These are phyloP conservation scores for Diplosphaera chodatii DNA, from an alignment of 139 green algal genomes.

Conservation along the genomic window DNA sequence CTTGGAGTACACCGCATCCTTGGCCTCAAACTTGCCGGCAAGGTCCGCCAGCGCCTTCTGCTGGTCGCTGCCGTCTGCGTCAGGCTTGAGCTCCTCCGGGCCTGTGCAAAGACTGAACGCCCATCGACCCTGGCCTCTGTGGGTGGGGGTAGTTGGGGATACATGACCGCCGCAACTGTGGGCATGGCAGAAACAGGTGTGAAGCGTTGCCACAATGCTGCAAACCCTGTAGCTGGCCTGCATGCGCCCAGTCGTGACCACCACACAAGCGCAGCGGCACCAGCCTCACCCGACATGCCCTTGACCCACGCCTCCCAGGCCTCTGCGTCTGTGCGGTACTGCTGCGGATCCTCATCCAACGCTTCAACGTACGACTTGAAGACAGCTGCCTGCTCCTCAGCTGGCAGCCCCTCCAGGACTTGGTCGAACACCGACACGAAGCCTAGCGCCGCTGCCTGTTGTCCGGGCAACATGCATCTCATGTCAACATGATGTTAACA, in stretches of 20 bases:
- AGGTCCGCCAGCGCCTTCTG: conserved; percentile 63
- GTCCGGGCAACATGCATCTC: too few relatives aligned
- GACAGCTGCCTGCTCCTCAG: conserved; percentile 41
- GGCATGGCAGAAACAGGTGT: too few relatives aligned
- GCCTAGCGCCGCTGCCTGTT: conserved; percentile 80
- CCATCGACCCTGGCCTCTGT: too few relatives aligned
- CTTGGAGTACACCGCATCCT: conserved; percentile 79
- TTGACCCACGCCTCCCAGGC: conserved; percentile 49
- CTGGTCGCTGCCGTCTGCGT: conserved; percentile 45
- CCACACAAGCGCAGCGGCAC: too few relatives aligned
- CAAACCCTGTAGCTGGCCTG: too few relatives aligned
- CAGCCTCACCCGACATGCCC: too few relatives aligned
- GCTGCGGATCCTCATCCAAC: conserved; percentile 65
- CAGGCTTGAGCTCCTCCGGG: conserved; percentile 36
- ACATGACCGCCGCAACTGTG: too few relatives aligned
- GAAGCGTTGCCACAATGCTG: too few relatives aligned
- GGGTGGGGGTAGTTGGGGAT: too few relatives aligned
- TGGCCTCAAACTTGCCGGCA: conserved; percentile 28
- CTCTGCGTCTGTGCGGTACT: conserved; percentile 60
- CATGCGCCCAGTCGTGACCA: too few relatives aligned
- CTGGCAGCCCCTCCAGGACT: conserved; percentile 68
- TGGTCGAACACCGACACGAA: conserved; percentile 83
- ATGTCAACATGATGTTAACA: too few relatives aligned
- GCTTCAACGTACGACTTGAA: conserved; percentile 75
- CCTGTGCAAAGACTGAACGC: too few relatives aligned